Conservation (phyloP, 2,329 filamentous ascomycete species). For the Diaporthe vexans region DNA sequence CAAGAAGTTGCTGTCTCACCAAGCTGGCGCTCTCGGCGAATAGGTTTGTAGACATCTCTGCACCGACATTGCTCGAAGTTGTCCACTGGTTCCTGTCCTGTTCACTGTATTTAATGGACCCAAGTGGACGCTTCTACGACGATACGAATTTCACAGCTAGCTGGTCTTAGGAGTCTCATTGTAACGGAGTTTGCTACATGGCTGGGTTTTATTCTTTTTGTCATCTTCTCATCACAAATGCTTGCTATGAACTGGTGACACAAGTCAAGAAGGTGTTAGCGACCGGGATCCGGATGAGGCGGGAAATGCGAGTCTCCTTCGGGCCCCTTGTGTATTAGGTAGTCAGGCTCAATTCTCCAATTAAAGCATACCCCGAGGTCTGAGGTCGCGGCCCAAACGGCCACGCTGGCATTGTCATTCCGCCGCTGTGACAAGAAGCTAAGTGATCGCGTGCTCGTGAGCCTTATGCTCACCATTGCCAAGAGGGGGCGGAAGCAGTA, state of each 20-base stretch:
- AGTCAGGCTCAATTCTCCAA: neutral
- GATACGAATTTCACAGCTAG: conserved; percentile 6
- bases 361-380: neutral
- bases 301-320: neutral
- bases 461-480: conserved; percentile 10
- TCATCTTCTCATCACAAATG: neutral
- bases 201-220: neutral
- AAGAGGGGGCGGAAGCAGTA: neutral
- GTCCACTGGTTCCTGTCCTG: neutral
- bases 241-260: neutral
- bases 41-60: conserved; percentile 45
- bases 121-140: neutral
- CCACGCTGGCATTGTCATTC: neutral
- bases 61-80: neutral
- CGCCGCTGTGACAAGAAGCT: neutral
- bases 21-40: conserved; percentile 60
- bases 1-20: conserved; percentile 55
- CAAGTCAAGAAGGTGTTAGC: neutral
- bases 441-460: neutral
- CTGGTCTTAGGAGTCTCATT: conserved; percentile 4
- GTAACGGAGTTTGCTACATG: conserved; percentile 9
- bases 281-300: neutral
- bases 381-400: neutral
- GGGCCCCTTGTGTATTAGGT: neutral
- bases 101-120: neutral